phyloP scores from a whole-genome alignment of 345 rosid genomes.

The Salix arbutifolia region DNA sequence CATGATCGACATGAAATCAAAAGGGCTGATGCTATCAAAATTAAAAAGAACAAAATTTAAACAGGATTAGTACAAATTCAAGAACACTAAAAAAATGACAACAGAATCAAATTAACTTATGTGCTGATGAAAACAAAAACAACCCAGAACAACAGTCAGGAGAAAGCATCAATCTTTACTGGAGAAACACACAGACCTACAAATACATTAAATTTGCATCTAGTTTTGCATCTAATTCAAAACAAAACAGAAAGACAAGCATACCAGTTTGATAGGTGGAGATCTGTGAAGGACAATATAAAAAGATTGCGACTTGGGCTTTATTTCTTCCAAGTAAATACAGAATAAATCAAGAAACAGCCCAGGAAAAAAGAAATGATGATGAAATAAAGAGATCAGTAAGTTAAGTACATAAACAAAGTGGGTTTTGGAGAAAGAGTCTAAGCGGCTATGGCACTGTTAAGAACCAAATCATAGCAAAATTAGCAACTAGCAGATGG shows the following conservation, averaged over 20 bases:
- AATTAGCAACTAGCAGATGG: not conserved
- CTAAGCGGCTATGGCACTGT: not conserved
- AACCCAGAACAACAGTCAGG: slow-evolving; percentile 15
- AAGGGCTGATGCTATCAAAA: not conserved
- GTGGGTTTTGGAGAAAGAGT: not conserved
- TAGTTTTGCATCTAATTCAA: not conserved
- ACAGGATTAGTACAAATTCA: not conserved
- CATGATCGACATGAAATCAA: not conserved
- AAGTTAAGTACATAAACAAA: not conserved
- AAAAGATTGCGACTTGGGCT: slow-evolving; percentile 2
- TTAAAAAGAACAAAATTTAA: slow-evolving; percentile 5
- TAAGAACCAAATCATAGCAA: not conserved
- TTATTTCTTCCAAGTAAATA: not conserved
- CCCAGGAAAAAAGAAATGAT: not conserved
- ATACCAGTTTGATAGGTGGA: slow-evolving; percentile 22
- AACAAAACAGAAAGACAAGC: not conserved
- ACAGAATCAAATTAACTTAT: not conserved
- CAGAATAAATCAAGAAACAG: not conserved
- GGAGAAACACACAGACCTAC: not conserved
- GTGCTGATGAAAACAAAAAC: slow-evolving; percentile 3
- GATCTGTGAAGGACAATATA: slow-evolving; percentile 19
- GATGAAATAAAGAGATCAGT: slow-evolving; percentile 7
- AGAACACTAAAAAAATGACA: not conserved
- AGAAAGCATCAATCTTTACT: slow-evolving; percentile 15
- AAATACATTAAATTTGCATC: not conserved